Conservation (phyloP, 2,329 filamentous ascomycete genomes). For the Colletotrichum endophyticum region DNA sequence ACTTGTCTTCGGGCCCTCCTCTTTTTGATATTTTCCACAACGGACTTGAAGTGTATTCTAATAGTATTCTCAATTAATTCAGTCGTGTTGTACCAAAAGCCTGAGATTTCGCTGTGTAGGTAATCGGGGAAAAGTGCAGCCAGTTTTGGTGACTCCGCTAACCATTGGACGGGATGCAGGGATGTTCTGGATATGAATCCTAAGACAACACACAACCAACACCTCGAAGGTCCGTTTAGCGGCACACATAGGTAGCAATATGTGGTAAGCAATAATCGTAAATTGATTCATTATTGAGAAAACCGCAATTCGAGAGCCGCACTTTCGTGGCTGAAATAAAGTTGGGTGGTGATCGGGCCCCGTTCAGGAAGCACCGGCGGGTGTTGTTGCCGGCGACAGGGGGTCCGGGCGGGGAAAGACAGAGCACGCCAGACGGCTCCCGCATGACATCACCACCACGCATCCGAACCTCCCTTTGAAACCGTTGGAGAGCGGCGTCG, state of each 20-base stretch:
- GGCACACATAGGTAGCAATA: not conserved
- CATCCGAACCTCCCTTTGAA: not conserved
- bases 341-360: not conserved
- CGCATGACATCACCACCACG: slow-evolving; percentile 15
- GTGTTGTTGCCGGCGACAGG: not conserved
- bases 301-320: not conserved
- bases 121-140: not conserved
- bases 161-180: not conserved
- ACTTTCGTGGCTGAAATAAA: not conserved
- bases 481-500: not conserved
- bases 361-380: not conserved
- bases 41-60: not conserved
- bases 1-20: not conserved
- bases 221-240: not conserved
- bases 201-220: not conserved
- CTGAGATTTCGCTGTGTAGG: not conserved
- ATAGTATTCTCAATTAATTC: not conserved
- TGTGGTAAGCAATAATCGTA: not conserved
- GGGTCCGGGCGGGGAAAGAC: slow-evolving; percentile 1
- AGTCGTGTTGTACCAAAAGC: not conserved
- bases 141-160: not conserved
- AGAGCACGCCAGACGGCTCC: slow-evolving; percentile 14
- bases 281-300: not conserved
- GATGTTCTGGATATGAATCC: not conserved
- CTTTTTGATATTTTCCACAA: not conserved